A percentile compares a stretch with the other conserved stretches of the same genome.
These are phyloP conservation scores for Wilcoxina mikolae DNA, from an alignment of 495 filamentous ascomycete species.

Conservation along the genomic window DNA sequence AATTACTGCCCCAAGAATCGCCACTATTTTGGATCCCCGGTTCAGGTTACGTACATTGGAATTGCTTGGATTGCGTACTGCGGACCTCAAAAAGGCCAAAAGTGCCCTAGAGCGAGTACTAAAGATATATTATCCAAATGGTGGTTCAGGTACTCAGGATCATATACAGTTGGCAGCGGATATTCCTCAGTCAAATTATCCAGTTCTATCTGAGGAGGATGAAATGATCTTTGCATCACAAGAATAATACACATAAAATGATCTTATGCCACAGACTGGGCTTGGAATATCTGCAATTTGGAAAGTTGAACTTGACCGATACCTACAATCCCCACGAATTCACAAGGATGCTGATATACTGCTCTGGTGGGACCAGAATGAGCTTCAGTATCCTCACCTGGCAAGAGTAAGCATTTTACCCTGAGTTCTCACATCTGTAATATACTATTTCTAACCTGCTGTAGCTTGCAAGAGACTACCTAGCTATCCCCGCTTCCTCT, in stretches of 20 bases:
- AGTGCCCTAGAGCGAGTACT: background rate
- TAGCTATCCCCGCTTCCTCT: background rate
- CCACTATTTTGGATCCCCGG: background rate
- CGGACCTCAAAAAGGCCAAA: background rate
- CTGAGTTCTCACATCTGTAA: too few species aligned
- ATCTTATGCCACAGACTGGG: background rate
- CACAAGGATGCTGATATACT: background rate
- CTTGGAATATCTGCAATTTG: background rate
- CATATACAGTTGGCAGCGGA: too few species aligned
- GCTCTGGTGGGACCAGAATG: background rate
- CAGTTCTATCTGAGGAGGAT: background rate
- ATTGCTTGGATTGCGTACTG: background rate
- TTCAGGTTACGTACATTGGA: background rate
- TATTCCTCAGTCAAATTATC: background rate
- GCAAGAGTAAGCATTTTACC: too few species aligned
- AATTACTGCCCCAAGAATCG: background rate
- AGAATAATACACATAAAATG: too few species aligned
- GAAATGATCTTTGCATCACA: background rate
- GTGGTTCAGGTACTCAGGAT: background rate
- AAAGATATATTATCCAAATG: background rate
- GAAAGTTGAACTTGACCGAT: background rate
- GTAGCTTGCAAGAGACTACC: slow-evolving; percentile 4
- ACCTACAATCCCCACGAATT: background rate
- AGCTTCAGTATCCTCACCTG: background rate
- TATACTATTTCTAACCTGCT: too few species aligned